These are phyloP conservation scores for Colletotrichum sp. DNA, from an alignment of 2,329 filamentous ascomycete species.

Conservation along the genomic window DNA sequence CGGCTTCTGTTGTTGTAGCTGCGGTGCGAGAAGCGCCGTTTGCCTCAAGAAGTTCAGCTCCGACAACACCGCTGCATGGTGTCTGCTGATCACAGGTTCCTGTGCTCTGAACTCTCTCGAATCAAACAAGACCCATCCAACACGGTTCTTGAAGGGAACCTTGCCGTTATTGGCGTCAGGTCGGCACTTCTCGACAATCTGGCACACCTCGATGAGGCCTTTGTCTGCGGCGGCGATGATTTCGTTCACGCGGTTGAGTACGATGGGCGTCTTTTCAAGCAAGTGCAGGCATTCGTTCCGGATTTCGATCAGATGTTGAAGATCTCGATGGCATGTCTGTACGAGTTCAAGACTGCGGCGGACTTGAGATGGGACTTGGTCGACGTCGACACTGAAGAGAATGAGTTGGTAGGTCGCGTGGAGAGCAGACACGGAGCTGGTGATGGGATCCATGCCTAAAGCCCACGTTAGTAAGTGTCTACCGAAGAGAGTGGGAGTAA, in stretches of 20 bases:
- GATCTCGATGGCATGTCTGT: conserved; percentile 33
- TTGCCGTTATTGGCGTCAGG: conserved; percentile 24
- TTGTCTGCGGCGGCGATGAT: conserved; percentile 32
- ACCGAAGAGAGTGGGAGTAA: neutral
- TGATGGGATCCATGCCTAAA: neutral
- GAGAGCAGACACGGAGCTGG: neutral
- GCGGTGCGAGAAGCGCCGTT: neutral
- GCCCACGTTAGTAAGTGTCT: neutral
- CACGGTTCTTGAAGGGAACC: conserved; percentile 22
- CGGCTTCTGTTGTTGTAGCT: neutral
- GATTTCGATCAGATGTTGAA: conserved; percentile 36
- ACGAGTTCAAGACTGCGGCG: conserved; percentile 34
- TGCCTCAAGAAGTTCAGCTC: conserved; percentile 31
- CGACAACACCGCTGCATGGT: conserved; percentile 32
- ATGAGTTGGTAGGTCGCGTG: conserved; percentile 12
- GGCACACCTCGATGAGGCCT: conserved; percentile 30
- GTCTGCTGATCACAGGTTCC: conserved; percentile 29
- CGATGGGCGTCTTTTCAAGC: conserved; percentile 25
- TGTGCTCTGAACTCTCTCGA: conserved; percentile 28
- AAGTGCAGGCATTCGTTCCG: conserved; percentile 30
- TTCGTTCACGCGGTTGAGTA: conserved; percentile 30
- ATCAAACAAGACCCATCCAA: conserved; percentile 30
- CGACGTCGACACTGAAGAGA: conserved; percentile 24
- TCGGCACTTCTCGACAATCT: conserved; percentile 33
- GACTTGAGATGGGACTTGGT: conserved; percentile 30